These are phyloP conservation scores for Vinca minor DNA, from an alignment of 257 asterid species.

Conservation along the genomic window DNA sequence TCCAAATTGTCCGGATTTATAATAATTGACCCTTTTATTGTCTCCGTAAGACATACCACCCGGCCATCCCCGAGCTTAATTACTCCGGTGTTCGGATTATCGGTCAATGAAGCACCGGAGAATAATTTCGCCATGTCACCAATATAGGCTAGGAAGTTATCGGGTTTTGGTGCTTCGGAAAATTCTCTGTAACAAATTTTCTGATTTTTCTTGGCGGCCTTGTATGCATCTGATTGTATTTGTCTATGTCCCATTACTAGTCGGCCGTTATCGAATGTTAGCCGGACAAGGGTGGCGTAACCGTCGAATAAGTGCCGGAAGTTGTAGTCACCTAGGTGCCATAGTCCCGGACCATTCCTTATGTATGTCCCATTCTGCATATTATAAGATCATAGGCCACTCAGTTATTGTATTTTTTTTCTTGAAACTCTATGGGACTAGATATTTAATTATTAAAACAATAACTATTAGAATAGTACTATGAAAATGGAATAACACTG, in stretches of 20 bases:
- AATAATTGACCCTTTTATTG: slow-evolving; percentile 68
- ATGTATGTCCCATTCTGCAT: slow-evolving; percentile 87
- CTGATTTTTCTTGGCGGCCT: slow-evolving; percentile 58
- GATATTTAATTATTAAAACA: too few relatives aligned
- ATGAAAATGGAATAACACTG: slow-evolving; percentile 20
- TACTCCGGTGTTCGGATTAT: slow-evolving; percentile 92
- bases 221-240: slow-evolving; percentile 77
- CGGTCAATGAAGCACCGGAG: slow-evolving; percentile 87
- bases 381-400: background rate
- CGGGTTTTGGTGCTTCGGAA: slow-evolving; percentile 73
- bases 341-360: slow-evolving; percentile 89
- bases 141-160: slow-evolving; percentile 58
- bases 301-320: slow-evolving; percentile 98
- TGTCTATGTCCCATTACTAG: slow-evolving; percentile 84
- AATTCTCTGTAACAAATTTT: slow-evolving; percentile 81
- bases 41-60: slow-evolving; percentile 85
- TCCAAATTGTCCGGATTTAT: slow-evolving; percentile 64
- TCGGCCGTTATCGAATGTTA: slow-evolving; percentile 51
- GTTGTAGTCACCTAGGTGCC: slow-evolving; percentile 82
- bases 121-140: slow-evolving; percentile 78
- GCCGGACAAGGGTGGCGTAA: slow-evolving; percentile 90
- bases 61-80: slow-evolving; percentile 79
- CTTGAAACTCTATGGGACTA: too few relatives aligned
- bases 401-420: background rate
- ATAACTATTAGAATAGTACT: slow-evolving; percentile 9